Percentiles rank a stretch among this genome's conserved stretches.
These are phyloP conservation scores for Sarocladium oryzae DNA, from an alignment of 2,329 filamentous ascomycete genomes.

Conservation along the genomic window DNA sequence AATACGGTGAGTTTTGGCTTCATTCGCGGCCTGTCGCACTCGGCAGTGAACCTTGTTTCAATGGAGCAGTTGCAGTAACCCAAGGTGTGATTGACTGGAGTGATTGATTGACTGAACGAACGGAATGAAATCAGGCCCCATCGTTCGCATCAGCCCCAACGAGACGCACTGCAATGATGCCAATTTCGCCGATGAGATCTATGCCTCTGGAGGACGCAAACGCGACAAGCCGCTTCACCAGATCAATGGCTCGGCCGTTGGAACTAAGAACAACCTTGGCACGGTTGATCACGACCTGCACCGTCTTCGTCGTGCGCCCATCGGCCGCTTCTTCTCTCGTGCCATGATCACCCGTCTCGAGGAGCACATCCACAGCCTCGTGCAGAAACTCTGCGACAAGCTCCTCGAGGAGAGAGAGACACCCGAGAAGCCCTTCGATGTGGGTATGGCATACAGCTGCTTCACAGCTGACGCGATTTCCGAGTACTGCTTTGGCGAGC, in stretches of 20 bases:
- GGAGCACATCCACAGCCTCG: constrained; percentile 18
- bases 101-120: too few relatives aligned
- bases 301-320: constrained; percentile 19
- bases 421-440: constrained; percentile 8
- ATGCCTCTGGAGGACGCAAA: constrained; percentile 15
- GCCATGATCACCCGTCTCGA: constrained; percentile 23
- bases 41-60: too few relatives aligned
- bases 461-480: constrained; percentile 32
- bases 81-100: too few relatives aligned
- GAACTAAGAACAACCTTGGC: constrained; percentile 16
- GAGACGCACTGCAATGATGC: constrained; percentile 27
- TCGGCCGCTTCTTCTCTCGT: constrained; percentile 25
- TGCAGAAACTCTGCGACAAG: constrained; percentile 23
- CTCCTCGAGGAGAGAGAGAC: constrained; percentile 12
- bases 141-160: constrained; percentile 18
- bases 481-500: constrained; percentile 30
- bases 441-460: constrained; percentile 26
- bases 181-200: constrained; percentile 26
- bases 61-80: too few relatives aligned
- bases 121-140: constrained; percentile 17
- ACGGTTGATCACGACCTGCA: constrained; percentile 21
- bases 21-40: constrained; percentile 32
- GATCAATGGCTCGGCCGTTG: constrained; percentile 11
- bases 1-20: constrained; percentile 25
- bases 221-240: constrained; percentile 11